These are phyloP conservation scores for Mycena vulgaris DNA, from an alignment of 768 basidiomycete species.

Conservation along the genomic window DNA sequence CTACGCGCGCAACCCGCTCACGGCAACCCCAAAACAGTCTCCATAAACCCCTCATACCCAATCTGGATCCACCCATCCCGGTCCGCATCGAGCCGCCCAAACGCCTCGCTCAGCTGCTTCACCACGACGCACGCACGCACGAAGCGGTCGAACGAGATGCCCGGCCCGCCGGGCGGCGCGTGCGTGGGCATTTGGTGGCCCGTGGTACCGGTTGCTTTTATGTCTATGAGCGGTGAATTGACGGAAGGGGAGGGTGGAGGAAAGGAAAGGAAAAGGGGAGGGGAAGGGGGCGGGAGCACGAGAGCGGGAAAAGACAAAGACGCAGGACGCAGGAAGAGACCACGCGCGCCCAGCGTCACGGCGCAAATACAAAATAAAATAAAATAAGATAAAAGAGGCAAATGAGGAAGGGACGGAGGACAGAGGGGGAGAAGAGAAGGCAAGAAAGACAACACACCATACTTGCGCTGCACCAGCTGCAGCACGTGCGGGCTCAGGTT, in stretches of 20 bases:
- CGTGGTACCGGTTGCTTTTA: slow-evolving; percentile 63
- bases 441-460: slow-evolving; percentile 63
- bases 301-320: neutral
- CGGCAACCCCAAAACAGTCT: slow-evolving; percentile 74
- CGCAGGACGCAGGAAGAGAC: too few species aligned
- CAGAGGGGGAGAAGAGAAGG: neutral
- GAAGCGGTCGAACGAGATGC: slow-evolving; percentile 90
- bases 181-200: slow-evolving; percentile 41
- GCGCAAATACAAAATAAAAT: too few species aligned
- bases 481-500: slow-evolving; percentile 79
- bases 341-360: too few species aligned
- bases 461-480: slow-evolving; percentile 81
- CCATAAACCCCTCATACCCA: slow-evolving; percentile 81
- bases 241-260: too few species aligned
- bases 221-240: neutral
- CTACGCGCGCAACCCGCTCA: slow-evolving; percentile 56
- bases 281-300: neutral
- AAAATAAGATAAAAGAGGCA: too few species aligned
- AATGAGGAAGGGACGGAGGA: neutral
- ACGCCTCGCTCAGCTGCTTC: slow-evolving; percentile 83
- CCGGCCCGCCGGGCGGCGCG: slow-evolving; percentile 54
- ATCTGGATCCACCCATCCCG: slow-evolving; percentile 82
- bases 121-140: slow-evolving; percentile 89
- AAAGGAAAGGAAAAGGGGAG: slow-evolving; percentile 44
- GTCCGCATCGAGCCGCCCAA: slow-evolving; percentile 74